phyloP scores from a whole-genome alignment of 176 grass and related monocot genomes.

The Rhynchospora pubera region DNA sequence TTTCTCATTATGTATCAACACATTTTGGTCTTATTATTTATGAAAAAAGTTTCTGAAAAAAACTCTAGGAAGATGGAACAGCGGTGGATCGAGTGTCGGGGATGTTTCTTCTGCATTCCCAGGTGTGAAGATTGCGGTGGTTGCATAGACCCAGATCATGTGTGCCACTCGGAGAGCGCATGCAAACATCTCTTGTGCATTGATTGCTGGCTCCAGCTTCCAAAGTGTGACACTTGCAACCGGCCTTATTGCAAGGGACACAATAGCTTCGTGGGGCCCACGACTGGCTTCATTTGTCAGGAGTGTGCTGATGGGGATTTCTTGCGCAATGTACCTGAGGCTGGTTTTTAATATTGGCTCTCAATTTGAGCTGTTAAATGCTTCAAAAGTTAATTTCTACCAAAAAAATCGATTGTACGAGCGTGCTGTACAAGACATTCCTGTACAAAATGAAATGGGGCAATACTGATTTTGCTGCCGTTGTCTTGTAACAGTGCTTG shows the following conservation, averaged over 20 bases:
- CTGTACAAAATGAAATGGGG: too few species aligned
- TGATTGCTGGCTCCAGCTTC: constrained; percentile 67
- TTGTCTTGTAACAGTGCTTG: not conserved
- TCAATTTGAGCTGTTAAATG: not conserved
- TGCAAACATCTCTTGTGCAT: constrained; percentile 71
- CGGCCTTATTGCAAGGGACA: constrained; percentile 63
- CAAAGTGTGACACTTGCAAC: constrained; percentile 76
- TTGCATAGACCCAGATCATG: constrained; percentile 42
- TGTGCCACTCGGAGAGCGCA: constrained; percentile 27
- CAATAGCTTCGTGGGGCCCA: constrained; percentile 23
- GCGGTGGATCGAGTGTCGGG: constrained; percentile 19
- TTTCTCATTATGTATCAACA: not conserved
- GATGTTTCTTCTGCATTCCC: constrained; percentile 36
- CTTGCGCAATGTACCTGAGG: constrained; percentile 24
- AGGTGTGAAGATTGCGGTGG: constrained; percentile 38
- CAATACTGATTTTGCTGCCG: not conserved
- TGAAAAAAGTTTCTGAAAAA: constrained; percentile 8
- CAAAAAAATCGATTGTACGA: too few species aligned
- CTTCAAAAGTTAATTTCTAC: not conserved
- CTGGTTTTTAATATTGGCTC: constrained; percentile 20
- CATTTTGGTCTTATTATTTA: constrained; percentile 17
- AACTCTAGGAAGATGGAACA: constrained; percentile 30
- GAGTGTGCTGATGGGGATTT: constrained; percentile 35
- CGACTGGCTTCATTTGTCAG: constrained; percentile 49
- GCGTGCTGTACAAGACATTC: too few species aligned